Evolutionary conservation across 768 basidiomycete species (phyloP), one percentile per base, ranked within the genome.

Genomic region (Lentinula guzmanii): DNA sequence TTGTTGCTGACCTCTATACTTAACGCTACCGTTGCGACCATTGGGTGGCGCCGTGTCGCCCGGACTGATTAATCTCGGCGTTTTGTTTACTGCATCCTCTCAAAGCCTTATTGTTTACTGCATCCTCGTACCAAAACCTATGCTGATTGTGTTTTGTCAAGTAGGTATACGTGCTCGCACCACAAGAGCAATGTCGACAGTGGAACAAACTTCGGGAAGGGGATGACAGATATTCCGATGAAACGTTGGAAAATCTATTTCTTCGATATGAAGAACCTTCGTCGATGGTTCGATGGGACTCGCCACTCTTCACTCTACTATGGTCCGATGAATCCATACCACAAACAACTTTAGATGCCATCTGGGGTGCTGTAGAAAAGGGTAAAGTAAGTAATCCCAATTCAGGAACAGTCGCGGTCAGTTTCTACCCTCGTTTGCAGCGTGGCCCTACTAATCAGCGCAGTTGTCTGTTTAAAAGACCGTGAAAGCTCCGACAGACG

Each of bases 241-340:
- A 86, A 65, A 97, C 94, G 95, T 82, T 97, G 39, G 90, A 93
- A 51, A 95, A 93, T 70, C 83, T 99, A 3, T 73, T 98, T 39
- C 78, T 88, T 68, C 82, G 96, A 55, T 98, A 87, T 67, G 97
- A 99, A 75, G 97, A 98, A 68, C 97, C 97, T 0, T 95, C 93
- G 0, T 95, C 95, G 4, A 95, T 95, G 90, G 95, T 92, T n/a
- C 86, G 96, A 53, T 99, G 96, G 96, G 96, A 99, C 72, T 91
- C 96, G 0, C 96, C 97, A 0, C 81, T 98, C 45, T 91, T 97
- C 71, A 93, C 91, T 1, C 75, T 97, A 1, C 75, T 86, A 4
- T 93, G 88, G 83, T 80, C 83, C 33, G 93, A 94, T 62, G 77
- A 83, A 15, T 77, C 79, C 33, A 71, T 89, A 8, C 88, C 91